Conservation (phyloP, 768 basidiomycete genomes). For the Tylopilus subfusipes region DNA sequence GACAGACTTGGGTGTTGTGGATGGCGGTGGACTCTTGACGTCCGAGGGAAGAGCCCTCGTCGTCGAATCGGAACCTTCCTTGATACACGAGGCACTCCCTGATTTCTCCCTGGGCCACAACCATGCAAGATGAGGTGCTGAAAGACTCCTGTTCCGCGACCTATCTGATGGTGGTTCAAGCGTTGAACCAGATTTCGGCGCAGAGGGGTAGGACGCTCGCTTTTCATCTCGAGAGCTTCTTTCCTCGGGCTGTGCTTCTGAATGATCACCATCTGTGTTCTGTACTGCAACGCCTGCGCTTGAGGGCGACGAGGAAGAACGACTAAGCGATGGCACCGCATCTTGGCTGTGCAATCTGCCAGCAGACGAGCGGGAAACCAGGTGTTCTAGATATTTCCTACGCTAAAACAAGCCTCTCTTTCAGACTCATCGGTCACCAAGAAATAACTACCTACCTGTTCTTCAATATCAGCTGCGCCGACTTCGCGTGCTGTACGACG, state of each 20-base stretch:
- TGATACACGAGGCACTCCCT: conserved; percentile 3
- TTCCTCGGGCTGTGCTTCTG: neutral
- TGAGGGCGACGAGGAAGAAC: conserved; percentile 33
- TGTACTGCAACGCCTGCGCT: neutral
- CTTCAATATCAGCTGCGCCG: conserved; percentile 51
- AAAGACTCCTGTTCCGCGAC: conserved; percentile 48
- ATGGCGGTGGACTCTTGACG: neutral
- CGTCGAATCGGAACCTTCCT: conserved; percentile 6
- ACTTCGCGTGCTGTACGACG: conserved; percentile 56
- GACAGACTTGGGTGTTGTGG: conserved; percentile 8
- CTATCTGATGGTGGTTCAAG: conserved; percentile 22
- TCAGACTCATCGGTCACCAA: conserved; percentile 4
- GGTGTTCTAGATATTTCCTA: conserved; percentile 70
- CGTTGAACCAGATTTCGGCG: neutral
- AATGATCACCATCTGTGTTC: neutral
- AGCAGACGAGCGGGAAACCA: conserved; percentile 66
- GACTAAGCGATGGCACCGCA: conserved; percentile 43
- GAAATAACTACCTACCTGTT: conserved; percentile 48
- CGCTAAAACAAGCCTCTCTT: conserved; percentile 41
- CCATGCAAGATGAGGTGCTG: conserved; percentile 61
- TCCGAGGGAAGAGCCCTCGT: conserved; percentile 20
- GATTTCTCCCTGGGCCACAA: conserved; percentile 36
- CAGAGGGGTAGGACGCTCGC: conserved; percentile 20
- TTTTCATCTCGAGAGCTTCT: conserved; percentile 16
- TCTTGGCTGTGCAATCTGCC: conserved; percentile 81